A percentile compares a stretch with the other conserved stretches of the same genome.
Evolutionary conservation across 306 rosid genomes (phyloP).

Genomic region (Astragalus membranaceus): DNA sequence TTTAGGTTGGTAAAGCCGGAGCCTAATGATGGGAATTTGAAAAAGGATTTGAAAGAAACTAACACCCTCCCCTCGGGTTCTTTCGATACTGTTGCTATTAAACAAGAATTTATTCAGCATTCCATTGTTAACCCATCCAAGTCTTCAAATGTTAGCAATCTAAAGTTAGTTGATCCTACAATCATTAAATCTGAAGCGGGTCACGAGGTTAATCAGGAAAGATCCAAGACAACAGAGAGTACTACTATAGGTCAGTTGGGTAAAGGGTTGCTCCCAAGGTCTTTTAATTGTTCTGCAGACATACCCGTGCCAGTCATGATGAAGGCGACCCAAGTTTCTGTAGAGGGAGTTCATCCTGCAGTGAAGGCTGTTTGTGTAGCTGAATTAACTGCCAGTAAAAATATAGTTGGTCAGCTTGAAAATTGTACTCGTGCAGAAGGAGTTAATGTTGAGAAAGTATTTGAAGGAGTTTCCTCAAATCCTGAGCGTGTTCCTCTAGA

Average conservation of each 20-base stretch:
- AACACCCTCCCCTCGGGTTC: constrained; percentile 20
- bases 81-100: constrained; percentile 30
- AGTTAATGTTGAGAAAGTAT: constrained; percentile 18
- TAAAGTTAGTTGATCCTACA: constrained; percentile 28
- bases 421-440: constrained; percentile 3
- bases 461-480: constrained; percentile 28
- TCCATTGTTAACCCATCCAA: constrained; percentile 24
- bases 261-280: constrained; percentile 23
- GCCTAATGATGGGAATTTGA: constrained; percentile 54
- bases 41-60: constrained; percentile 30
- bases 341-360: constrained; percentile 11
- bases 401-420: constrained; percentile 21
- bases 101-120: constrained; percentile 33
- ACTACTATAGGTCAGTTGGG: constrained; percentile 20
- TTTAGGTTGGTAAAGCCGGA: constrained; percentile 58
- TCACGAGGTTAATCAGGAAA: constrained; percentile 24
- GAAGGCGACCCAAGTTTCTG: constrained; percentile 3
- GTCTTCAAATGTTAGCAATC: constrained; percentile 19
- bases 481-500: constrained; percentile 26
- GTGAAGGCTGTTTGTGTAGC: constrained; percentile 32
- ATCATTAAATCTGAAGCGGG: constrained; percentile 48
- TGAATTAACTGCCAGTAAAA: constrained; percentile 21
- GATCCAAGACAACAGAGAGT: constrained; percentile 29
- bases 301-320: not conserved
- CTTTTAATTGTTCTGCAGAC: constrained; percentile 25